phyloP scores from a whole-genome alignment of 331 rosid genomes.

The Acacia concinna region DNA sequence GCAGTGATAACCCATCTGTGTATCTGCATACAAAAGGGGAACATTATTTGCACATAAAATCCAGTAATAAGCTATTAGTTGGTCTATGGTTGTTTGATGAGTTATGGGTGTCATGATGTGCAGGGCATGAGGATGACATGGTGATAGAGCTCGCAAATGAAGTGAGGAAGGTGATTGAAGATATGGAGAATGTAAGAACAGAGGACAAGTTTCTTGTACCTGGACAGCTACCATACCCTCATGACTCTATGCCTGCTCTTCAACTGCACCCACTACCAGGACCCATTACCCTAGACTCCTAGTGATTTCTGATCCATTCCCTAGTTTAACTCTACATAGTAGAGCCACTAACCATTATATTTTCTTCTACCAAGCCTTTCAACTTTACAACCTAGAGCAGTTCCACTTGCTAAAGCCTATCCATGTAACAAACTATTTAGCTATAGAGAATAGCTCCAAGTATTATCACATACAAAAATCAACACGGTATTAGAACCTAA shows the following conservation, averaged over 20 bases:
- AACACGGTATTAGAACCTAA: background rate
- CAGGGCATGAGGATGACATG: slow-evolving; percentile 86
- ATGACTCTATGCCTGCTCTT: slow-evolving; percentile 52
- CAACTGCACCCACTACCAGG: slow-evolving; percentile 67
- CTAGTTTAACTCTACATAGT: background rate
- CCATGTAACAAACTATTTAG: background rate
- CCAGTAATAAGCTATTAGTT: background rate
- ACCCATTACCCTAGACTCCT: slow-evolving; percentile 67
- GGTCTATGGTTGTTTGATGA: slow-evolving; percentile 12
- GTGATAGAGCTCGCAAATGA: slow-evolving; percentile 92
- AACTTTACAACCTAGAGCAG: background rate
- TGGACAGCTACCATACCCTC: slow-evolving; percentile 47
- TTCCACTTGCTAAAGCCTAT: background rate
- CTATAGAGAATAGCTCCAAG: background rate
- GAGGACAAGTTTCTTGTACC: slow-evolving; percentile 51
- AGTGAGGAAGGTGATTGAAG: slow-evolving; percentile 81
- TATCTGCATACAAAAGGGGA: background rate
- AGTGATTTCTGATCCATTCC: slow-evolving; percentile 13
- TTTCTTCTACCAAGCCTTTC: background rate
- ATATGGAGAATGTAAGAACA: slow-evolving; percentile 37
- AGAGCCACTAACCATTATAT: slow-evolving; percentile 42
- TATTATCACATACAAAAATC: background rate
- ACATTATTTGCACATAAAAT: background rate
- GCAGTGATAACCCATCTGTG: background rate
- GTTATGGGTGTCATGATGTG: slow-evolving; percentile 6